Evolutionary conservation across 495 filamentous ascomycete species (phyloP), one percentile per base, ranked within the genome.

Genomic region (Xylaria bambusicola): DNA sequence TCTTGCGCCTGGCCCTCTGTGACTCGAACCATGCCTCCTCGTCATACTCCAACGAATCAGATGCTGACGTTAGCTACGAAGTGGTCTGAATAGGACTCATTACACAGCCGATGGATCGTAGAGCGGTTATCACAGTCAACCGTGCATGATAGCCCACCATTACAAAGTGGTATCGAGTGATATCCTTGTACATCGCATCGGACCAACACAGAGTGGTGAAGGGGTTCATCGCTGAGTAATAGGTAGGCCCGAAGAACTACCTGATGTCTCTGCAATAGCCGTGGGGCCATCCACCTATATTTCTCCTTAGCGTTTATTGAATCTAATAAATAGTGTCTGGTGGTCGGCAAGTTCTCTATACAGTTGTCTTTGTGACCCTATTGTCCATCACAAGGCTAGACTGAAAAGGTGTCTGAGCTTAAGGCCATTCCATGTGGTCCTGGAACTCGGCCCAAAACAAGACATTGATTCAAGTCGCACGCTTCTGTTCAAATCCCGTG

Each of bases 21-120:
- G n/a, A 44, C 38, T 60, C 13, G 57, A 46, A 60, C 57, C 57
- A 47, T 52, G 40, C 29, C 53, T 24, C n/a, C 40, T 6, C 57
- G 33, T 47, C 38, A 36, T 38, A n/a, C 26, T 31, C 23, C 20
- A 20, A 60, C 57, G 49, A 60, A 60, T 60, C 18, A 40, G 49
- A 53, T 26, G 57, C 57, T 60, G 49, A 60, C 57, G n/a, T 53
- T 52, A 47, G 18, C 35, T 47, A n/a, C 24, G 1, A 20, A 38
- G 36, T 33, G 10, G 18, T 20, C 31, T 38, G 49, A 9, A 53
- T 52, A 47, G 49, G 20, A 52, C 53, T 44, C 57, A 52, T 47
- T 21, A 35, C 29, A 46, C 40, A 58, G 9, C 57, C 31, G 15
- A 13, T 23, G n/a, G 38, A 27, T 41, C 20, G 48, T 53, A 60